Evolutionary conservation across 345 rosid species (phyloP), one percentile per base, ranked within the genome.

Genomic region (Populus nigra): DNA sequence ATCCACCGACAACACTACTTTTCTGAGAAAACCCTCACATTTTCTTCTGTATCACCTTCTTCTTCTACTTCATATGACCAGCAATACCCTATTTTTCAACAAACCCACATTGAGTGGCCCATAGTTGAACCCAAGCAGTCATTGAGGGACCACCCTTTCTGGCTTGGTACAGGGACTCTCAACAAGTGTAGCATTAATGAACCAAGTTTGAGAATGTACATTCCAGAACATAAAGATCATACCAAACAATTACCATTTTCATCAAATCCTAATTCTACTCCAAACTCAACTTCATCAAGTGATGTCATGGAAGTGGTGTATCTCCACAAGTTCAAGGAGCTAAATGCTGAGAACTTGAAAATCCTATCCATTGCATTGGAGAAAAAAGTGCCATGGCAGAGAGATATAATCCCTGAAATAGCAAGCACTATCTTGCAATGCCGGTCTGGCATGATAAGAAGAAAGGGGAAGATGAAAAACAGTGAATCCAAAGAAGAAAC

Each of bases 281-380:
- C 87, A 1, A 90, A 89, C 85, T 94, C 97, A 10, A 86, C 87
- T 62, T 88, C 89, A 70, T 88, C 96, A 0, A 86, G 92, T 73
- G 97, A 94, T 67, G 83, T 84, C 33, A 88, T 88, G 88, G 96
- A 90, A 75, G 81, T 86, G 76, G 94, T 89, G 38, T 77, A 74
- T 76, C 70, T 33, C 55, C 78, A 83, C 59, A 90, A 84, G 77
- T 90, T 91, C 86, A 89, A 92, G 84, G 90, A 90, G 71, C 68
- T 86, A 35, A 90, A 80, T 68, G 83, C 83, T 17, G 77, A 78
- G 39, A 82, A 82, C 74, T 59, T 82, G 43, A 82, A 75, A 35
- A 66, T 38, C 55, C 59, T 82, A 57, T 78, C 79, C 72, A 78
- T 65, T 53, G 76, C 65, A 43, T 65, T 78, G 79, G 85, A 78